Evolutionary conservation across 2,329 filamentous ascomycete species (phyloP).

Genomic region (Stagonosporopsis rhizophila): DNA sequence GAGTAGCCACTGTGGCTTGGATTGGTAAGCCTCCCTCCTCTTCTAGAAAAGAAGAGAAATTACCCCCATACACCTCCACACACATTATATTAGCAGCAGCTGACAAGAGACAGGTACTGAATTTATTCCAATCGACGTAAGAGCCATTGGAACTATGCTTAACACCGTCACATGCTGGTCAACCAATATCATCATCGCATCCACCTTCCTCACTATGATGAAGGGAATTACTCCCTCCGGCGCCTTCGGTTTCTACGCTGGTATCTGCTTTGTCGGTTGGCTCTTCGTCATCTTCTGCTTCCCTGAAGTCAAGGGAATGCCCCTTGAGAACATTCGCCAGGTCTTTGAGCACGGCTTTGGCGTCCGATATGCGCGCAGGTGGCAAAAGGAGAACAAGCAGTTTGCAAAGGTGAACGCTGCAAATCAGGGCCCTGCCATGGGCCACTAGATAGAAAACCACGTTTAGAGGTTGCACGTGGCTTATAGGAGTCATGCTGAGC

Average conservation of each 20-base stretch:
- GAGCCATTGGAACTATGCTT: constrained; percentile 50
- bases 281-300: constrained; percentile 48
- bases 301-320: constrained; percentile 47
- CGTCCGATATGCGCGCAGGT: constrained; percentile 43
- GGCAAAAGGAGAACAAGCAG: constrained; percentile 49
- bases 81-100: neutral
- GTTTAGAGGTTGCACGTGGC: neutral
- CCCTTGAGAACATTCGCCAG: constrained; percentile 45
- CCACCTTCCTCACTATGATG: constrained; percentile 51
- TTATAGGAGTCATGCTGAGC: neutral
- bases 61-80: neutral
- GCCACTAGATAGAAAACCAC: constrained; percentile 20
- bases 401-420: constrained; percentile 38
- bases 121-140: constrained; percentile 48
- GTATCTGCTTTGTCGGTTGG: constrained; percentile 48
- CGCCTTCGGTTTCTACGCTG: constrained; percentile 50
- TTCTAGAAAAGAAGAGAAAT: too few species aligned
- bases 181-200: constrained; percentile 47
- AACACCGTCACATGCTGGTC: constrained; percentile 45
- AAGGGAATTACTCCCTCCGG: constrained; percentile 48
- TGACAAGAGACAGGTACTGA: constrained; percentile 15
- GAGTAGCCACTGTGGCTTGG: constrained; percentile 48
- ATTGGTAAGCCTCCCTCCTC: too few species aligned
- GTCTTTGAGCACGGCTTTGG: constrained; percentile 49
- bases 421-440: constrained; percentile 27